Evolutionary conservation across 768 basidiomycete species (phyloP), one percentile per base, ranked within the genome.

Genomic region (Tubosaeta sp.): DNA sequence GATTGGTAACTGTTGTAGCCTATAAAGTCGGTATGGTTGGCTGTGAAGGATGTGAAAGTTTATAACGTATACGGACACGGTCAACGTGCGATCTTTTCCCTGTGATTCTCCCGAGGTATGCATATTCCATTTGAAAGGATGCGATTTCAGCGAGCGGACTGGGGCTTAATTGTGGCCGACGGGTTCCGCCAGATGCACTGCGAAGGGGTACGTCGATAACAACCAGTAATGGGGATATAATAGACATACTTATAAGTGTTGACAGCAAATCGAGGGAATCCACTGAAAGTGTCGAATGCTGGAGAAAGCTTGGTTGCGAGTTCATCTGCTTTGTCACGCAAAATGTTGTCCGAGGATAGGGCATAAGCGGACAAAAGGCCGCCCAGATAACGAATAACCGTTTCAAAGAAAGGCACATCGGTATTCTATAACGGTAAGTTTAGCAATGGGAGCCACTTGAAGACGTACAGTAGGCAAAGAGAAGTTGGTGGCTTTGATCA

Each of bases 381-480:
- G 3, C 93, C 94, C 2, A 97, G 80, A 59, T 94, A 88, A 29
- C 94, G 82, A 53, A 96, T 96, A 36, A 87, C 81, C 0, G 91
- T 94, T 72, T 94, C 89, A 53, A 90, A 90, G 64, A 84, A 87
- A 1, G 84, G 83, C 0, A 68, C 66, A 1, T 47, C 64, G 71
- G 56, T 65, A 68, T 57, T 67, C 58, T 50, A 44, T 68, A 36
- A 14, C 34, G 40, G 24, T 41, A 29, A 55, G 57, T 12, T 2
- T 25, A 13, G 30, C 4, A 8, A 16, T 10, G 22, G 6, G 3
- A 18, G 29, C 4, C 18, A 36, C 31, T 38, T 12, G 44, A 6
- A 43, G 45, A 44, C 71, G 39, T 61, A 81, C 82, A 39, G 69
- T 46, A 6, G 74, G 62, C 12, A 78, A 62, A 13, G 69, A 67